phyloP scores from a whole-genome alignment of 495 filamentous ascomycete species.

The Penicillium ochrochloron region DNA sequence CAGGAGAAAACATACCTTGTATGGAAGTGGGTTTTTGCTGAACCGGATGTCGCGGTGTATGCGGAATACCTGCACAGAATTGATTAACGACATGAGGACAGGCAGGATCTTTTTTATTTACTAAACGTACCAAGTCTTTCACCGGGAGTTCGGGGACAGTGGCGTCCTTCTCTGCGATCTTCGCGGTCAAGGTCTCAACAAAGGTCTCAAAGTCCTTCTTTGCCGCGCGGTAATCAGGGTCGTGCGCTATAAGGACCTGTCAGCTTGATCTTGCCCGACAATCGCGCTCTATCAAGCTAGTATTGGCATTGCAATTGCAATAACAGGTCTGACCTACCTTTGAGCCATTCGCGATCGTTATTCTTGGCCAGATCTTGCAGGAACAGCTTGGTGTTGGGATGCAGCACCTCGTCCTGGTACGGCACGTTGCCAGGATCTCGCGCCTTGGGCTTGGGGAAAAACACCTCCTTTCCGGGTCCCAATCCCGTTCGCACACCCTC shows the following conservation, averaged over 20 bases:
- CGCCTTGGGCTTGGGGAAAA: constrained; percentile 72
- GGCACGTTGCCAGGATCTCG: constrained; percentile 65
- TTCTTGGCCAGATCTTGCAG: constrained; percentile 74
- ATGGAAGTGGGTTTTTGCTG: constrained; percentile 78
- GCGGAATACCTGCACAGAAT: constrained; percentile 63
- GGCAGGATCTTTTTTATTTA: background rate
- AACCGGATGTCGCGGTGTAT: constrained; percentile 86
- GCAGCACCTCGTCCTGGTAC: constrained; percentile 71
- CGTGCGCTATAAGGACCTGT: constrained; percentile 57
- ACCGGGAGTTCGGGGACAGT: constrained; percentile 83
- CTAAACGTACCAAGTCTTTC: constrained; percentile 69
- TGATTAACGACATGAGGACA: constrained; percentile 2
- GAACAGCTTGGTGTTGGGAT: constrained; percentile 83
- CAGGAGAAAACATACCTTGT: constrained; percentile 64
- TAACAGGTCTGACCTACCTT: constrained; percentile 53
- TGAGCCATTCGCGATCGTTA: constrained; percentile 83
- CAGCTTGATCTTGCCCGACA: background rate
- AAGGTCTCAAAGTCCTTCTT: constrained; percentile 81
- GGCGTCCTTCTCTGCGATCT: constrained; percentile 69
- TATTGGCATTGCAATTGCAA: background rate
- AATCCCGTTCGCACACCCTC: constrained; percentile 60
- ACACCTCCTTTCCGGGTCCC: constrained; percentile 65
- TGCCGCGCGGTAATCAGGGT: constrained; percentile 74
- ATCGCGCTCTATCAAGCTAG: background rate
- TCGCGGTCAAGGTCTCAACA: constrained; percentile 68